Base-by-base conservation (phyloP, 441 rosid species). In the Croton setiger region DNA sequence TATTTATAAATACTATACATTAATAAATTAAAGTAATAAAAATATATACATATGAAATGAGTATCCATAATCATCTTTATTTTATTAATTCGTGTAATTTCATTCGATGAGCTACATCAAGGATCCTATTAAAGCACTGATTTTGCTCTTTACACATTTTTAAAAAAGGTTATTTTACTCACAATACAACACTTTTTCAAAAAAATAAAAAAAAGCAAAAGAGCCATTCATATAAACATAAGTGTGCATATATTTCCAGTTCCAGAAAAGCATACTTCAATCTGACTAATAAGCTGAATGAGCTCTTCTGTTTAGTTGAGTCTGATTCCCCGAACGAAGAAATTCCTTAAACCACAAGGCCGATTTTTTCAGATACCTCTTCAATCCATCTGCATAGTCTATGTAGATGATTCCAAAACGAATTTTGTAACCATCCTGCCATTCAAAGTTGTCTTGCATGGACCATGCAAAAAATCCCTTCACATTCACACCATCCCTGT, bases 391-490 rank as follows among this genome's bases (percentile, higher is more conserved):
- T 4, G 56, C 15, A 23, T 55, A 67, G 33, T 67, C 63, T 23
- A 67, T 39, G 13, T 35, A 67, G 5, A 56, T 58, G 4, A 67
- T 41, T 17, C 70, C 70, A 4, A 67, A 67, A 7, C 70, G 70
- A 56, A 67, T 60, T 31, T 4, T 0, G 33, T 41, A 67, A 11
- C 70, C 70, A 67, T 67, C 70, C 1, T 41, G 2, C 70, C 70
- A 67, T 66, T 66, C 70, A n/a, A 66, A 66, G 14, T 66, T 66
- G 53, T 66, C 70, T 21, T 54, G 52, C 20, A 67, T 39, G 9
- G 70, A 67, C 70, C 70, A 67, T 43, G 17, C 70, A 27, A 67
- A 67, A 17, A 11, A 67, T 43, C 70, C 70, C 53, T 67, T 67
- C 44, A 67, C 14, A 0, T 55, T 55, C 9, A 67, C 70, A 43